Base-by-base conservation (phyloP, 2,329 filamentous ascomycete species). In the Diaporthe ilicicola region DNA sequence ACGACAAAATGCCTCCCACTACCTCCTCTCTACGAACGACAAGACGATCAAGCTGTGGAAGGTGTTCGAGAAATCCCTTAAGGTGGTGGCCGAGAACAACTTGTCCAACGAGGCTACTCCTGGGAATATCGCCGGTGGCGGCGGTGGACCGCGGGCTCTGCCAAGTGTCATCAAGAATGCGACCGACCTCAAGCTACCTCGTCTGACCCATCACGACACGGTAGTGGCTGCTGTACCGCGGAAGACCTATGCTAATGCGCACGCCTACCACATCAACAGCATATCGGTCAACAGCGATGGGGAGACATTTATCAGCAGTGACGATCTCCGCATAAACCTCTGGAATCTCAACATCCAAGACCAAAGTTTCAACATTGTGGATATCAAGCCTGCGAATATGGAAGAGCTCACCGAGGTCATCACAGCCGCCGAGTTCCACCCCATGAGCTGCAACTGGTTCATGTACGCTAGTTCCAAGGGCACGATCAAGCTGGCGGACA, bases 1-100 rank as follows among this genome's bases (percentile, higher is more conserved):
- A 80, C 92, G 96, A 84, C 95, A 98, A 84, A 99, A 99, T 87
- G 93, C 95, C 73, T 98, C 96, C 69, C 96, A 99, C 85, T 99
- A 97, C 83, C 90, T 99, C 66, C 90, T 99, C 70, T 98, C 96
- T 53, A 99, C 96, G 77, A 99, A 99, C 81, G 96, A 99, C 87
- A 99, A 99, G 88, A 99, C 96, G 51, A 99, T 99, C 89, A 99
- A 99, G 87, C 87, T 99, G 76, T 99, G 96, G 96, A 99, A 99
- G 83, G 95, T 99, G 64, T 99, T 98, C 78, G 96, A 99, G 85
- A 99, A 99, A 87, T 98, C 95, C 68, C 89, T 99, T 79, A 98
- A 98, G 83, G 96, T 99, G 53, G 96, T 99, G 74, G 96, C 96
- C 24, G 96, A 99, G 86, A 99, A 99, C 86, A 99, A 99, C 78